phyloP scores from a whole-genome alignment of 2,329 filamentous ascomycete genomes.

The Arthrinium phaeospermum region DNA sequence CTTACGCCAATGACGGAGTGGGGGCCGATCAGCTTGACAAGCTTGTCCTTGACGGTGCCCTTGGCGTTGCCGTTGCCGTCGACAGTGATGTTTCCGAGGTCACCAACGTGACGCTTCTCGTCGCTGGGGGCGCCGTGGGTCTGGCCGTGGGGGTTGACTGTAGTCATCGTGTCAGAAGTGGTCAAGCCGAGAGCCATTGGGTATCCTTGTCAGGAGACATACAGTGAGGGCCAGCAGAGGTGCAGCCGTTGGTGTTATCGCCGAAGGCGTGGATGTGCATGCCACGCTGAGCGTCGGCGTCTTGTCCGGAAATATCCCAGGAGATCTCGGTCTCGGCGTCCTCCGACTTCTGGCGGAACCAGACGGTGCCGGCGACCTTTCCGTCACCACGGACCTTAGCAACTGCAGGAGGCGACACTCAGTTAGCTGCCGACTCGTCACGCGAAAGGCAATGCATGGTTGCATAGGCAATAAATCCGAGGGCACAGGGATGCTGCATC shows the following conservation, averaged over 20 bases:
- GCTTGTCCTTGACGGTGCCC: slow-evolving; percentile 79
- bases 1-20: slow-evolving; percentile 92
- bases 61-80: slow-evolving; percentile 90
- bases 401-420: slow-evolving; percentile 61
- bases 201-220: slow-evolving; percentile 45
- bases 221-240: slow-evolving; percentile 97
- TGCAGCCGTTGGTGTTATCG: slow-evolving; percentile 99
- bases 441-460: background rate
- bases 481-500: slow-evolving; percentile 29
- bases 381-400: slow-evolving; percentile 97
- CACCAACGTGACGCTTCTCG: slow-evolving; percentile 89
- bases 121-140: slow-evolving; percentile 65
- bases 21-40: slow-evolving; percentile 94
- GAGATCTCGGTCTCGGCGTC: slow-evolving; percentile 81
- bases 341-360: slow-evolving; percentile 92
- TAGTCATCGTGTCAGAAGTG: slow-evolving; percentile 18
- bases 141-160: slow-evolving; percentile 26
- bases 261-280: slow-evolving; percentile 99
- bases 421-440: slow-evolving; percentile 33
- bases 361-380: slow-evolving; percentile 90
- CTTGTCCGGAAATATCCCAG: slow-evolving; percentile 92
- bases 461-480: background rate
- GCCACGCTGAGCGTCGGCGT: slow-evolving; percentile 94
- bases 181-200: background rate
- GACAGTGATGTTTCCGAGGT: slow-evolving; percentile 96